These are phyloP conservation scores for Kazachstania psychrophila DNA, from an alignment of 805 yeast species.

Conservation along the genomic window DNA sequence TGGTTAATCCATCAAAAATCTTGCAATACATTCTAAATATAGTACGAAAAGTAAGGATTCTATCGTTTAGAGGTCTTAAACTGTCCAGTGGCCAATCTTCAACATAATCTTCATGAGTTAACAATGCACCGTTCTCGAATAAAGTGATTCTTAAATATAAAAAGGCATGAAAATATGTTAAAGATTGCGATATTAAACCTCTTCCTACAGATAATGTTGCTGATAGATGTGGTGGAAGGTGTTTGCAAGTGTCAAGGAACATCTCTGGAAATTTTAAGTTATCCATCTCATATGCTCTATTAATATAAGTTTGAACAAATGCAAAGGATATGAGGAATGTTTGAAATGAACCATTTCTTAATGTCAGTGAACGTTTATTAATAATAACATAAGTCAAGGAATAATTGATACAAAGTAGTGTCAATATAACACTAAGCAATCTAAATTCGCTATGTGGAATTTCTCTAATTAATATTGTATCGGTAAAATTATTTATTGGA, in stretches of 20 bases:
- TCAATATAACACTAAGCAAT: slow-evolving; percentile 1
- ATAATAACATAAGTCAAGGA: slow-evolving; percentile 11
- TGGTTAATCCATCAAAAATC: slow-evolving; percentile 8
- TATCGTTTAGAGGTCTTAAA: slow-evolving; percentile 6
- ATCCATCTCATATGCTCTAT: slow-evolving; percentile 13
- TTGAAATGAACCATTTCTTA: slow-evolving; percentile 9
- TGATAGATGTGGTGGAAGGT: slow-evolving; percentile 16
- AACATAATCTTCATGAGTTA: slow-evolving; percentile 1
- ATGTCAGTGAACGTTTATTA: slow-evolving; percentile 6
- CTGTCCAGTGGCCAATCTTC: slow-evolving; percentile 10
- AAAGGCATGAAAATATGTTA: slow-evolving; percentile 7
- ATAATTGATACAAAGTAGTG: slow-evolving; percentile 7
- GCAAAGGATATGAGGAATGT: slow-evolving; percentile 12
- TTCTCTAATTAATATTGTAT: slow-evolving; percentile 3
- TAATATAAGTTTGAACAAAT: slow-evolving; percentile 8
- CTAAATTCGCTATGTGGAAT: slow-evolving; percentile 2
- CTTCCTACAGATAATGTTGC: neutral
- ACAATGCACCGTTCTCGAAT: slow-evolving; percentile 7
- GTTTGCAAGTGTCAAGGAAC: slow-evolving; percentile 1
- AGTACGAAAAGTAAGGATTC: slow-evolving; percentile 5
- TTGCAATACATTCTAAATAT: slow-evolving; percentile 9
- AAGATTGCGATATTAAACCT: neutral
- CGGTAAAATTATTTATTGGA: slow-evolving; percentile 10
- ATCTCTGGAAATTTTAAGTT: slow-evolving; percentile 12
- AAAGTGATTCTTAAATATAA: slow-evolving; percentile 6